phyloP scores from a whole-genome alignment of 768 basidiomycete genomes.

The Lyophyllum semitale region DNA sequence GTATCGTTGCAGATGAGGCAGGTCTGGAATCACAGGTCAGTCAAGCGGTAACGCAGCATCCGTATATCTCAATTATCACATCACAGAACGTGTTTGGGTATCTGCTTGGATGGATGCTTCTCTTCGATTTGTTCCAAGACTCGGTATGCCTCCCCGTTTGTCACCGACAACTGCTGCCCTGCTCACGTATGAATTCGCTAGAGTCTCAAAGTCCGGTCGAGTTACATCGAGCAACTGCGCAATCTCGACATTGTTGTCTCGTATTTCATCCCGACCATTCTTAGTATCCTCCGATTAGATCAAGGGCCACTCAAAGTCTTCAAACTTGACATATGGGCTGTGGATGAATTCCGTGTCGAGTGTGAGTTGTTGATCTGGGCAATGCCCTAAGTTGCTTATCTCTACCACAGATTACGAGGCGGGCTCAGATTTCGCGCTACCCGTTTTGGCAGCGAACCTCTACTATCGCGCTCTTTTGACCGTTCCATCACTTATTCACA shows the following conservation, averaged over 20 bases:
- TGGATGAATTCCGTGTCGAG: slow-evolving; percentile 81
- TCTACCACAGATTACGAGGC: slow-evolving; percentile 57
- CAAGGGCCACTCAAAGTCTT: slow-evolving; percentile 65
- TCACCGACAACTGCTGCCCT: no score
- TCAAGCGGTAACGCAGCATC: not conserved
- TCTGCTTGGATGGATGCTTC: slow-evolving; percentile 88
- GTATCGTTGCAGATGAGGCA: slow-evolving; percentile 35
- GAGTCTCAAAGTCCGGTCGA: slow-evolving; percentile 86
- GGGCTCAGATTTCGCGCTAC: slow-evolving; percentile 50
- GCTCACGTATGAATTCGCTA: slow-evolving; percentile 29
- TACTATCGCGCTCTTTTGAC: slow-evolving; percentile 86
- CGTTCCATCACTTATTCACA: slow-evolving; percentile 82
- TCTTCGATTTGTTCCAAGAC: slow-evolving; percentile 81
- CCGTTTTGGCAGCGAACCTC: slow-evolving; percentile 79
- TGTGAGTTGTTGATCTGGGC: slow-evolving; percentile 42
- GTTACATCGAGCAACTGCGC: slow-evolving; percentile 86
- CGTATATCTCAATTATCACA: not conserved
- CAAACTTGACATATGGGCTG: slow-evolving; percentile 82
- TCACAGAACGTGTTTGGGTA: slow-evolving; percentile 57
- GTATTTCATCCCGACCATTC: slow-evolving; percentile 71
- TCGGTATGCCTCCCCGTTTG: slow-evolving; percentile 61
- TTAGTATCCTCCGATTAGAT: slow-evolving; percentile 68
- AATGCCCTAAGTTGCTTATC: not conserved
- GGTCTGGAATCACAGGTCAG: slow-evolving; percentile 42
- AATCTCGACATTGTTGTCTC: slow-evolving; percentile 62